A percentile compares a stretch with the other conserved stretches of the same genome.
Conservation (phyloP, 2,329 filamentous ascomycete genomes). For the Pseudopyricularia cyperi region DNA sequence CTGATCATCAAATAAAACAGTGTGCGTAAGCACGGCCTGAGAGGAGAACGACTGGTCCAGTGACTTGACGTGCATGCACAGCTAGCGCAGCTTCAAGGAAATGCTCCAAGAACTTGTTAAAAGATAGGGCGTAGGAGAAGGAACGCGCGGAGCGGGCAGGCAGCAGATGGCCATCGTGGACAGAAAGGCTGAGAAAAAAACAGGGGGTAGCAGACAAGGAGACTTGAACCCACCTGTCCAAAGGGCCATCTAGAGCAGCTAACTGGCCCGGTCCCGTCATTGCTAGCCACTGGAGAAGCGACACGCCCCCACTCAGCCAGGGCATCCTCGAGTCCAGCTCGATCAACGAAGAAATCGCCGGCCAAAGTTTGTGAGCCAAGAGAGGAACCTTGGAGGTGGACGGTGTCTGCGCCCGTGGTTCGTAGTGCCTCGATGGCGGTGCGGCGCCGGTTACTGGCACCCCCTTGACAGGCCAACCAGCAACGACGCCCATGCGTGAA, state of each 20-base stretch:
- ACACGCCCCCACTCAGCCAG: constrained; percentile 68
- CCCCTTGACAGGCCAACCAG: neutral
- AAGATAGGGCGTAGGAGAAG: neutral
- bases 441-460: neutral
- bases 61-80: constrained; percentile 33
- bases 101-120: neutral
- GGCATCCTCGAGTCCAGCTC: constrained; percentile 75
- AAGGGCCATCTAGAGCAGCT: constrained; percentile 59
- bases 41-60: constrained; percentile 19
- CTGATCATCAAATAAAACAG: neutral
- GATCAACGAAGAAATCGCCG: constrained; percentile 57
- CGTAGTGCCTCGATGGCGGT: neutral
- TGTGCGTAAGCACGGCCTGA: neutral
- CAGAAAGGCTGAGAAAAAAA: neutral
- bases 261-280: constrained; percentile 63
- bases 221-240: constrained; percentile 69
- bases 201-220: neutral
- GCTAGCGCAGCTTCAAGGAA: constrained; percentile 9
- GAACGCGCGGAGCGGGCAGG: constrained; percentile 3
- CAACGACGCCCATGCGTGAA: constrained; percentile 22
- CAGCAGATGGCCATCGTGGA: neutral
- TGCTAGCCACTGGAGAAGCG: constrained; percentile 62
- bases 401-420: neutral
- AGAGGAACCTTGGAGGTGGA: constrained; percentile 45
- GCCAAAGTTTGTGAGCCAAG: constrained; percentile 65